Conservation (phyloP, 768 basidiomycete species). For the Pulveroboletus sp. region DNA sequence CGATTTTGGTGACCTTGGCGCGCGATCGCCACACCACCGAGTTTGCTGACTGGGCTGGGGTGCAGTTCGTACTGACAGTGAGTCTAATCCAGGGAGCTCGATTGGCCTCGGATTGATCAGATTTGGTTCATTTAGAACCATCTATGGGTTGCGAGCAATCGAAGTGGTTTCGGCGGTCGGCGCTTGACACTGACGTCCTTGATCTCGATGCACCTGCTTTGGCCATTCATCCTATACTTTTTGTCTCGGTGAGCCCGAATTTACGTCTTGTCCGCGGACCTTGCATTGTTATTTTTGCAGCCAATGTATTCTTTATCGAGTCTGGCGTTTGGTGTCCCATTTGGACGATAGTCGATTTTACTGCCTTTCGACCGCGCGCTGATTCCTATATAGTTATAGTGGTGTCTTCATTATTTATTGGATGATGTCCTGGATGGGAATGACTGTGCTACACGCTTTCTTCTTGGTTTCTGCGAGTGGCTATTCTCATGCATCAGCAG, state of each 20-base stretch:
- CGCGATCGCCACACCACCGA: neutral
- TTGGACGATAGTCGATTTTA: slow-evolving; percentile 37
- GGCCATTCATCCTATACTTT: slow-evolving; percentile 41
- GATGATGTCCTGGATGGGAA: slow-evolving; percentile 61
- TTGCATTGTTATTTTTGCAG: slow-evolving; percentile 26
- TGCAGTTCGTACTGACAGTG: slow-evolving; percentile 29
- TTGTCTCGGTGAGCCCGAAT: slow-evolving; percentile 34
- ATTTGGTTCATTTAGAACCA: slow-evolving; percentile 24
- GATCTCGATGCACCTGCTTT: slow-evolving; percentile 39
- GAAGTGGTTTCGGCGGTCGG: slow-evolving; percentile 40
- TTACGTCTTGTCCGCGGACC: neutral
- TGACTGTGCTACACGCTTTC: slow-evolving; percentile 52
- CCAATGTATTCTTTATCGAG: slow-evolving; percentile 59
- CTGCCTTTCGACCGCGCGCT: neutral
- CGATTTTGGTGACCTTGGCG: slow-evolving; percentile 46
- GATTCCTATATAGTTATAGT: slow-evolving; percentile 37
- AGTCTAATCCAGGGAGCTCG: neutral
- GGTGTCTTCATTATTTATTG: slow-evolving; percentile 62
- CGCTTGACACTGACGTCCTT: slow-evolving; percentile 37
- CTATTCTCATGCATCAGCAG: slow-evolving; percentile 30
- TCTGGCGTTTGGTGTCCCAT: slow-evolving; percentile 57
- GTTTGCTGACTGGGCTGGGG: slow-evolving; percentile 1
- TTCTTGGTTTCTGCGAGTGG: neutral
- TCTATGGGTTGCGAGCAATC: slow-evolving; percentile 31
- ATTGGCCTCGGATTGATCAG: neutral